Conservation (phyloP, 768 basidiomycete species). For the Stropharia rugosoannulata region DNA sequence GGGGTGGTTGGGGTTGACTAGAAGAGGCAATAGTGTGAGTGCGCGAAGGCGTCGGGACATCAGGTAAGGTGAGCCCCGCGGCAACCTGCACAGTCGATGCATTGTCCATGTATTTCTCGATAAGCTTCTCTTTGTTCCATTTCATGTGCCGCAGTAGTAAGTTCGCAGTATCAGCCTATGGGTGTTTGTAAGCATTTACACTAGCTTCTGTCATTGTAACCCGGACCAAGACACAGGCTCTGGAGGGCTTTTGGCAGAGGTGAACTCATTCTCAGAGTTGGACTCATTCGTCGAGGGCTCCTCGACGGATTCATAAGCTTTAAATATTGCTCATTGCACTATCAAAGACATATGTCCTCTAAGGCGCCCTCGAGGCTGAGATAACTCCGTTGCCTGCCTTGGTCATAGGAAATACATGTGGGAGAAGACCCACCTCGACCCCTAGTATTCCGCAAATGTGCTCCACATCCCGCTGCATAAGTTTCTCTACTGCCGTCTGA, state of each 20-base stretch:
- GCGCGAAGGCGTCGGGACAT: constrained; percentile 33
- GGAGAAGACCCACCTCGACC: constrained; percentile 69
- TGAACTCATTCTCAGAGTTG: neutral
- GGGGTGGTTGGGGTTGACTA: constrained; percentile 13
- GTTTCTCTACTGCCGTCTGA: constrained; percentile 70
- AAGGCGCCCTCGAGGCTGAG: neutral
- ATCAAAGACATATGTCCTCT: constrained; percentile 1
- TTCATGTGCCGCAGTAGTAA: constrained; percentile 78
- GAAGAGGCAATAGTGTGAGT: constrained; percentile 26
- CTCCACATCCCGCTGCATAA: constrained; percentile 79
- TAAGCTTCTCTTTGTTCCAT: constrained; percentile 97
- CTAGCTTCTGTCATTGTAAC: neutral
- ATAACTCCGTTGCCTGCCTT: neutral
- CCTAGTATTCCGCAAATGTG: constrained; percentile 87
- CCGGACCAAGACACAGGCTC: constrained; percentile 1
- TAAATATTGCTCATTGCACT: neutral
- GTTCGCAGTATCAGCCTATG: constrained; percentile 67
- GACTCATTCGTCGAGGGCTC: neutral
- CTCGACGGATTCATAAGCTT: neutral
- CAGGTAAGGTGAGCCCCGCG: constrained; percentile 63
- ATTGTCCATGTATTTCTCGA: constrained; percentile 97
- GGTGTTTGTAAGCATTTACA: neutral
- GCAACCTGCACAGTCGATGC: constrained; percentile 65
- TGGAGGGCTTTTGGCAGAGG: neutral
- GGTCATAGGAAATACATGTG: neutral